These are phyloP conservation scores for Cordyceps javanica DNA, from an alignment of 2,329 filamentous ascomycete genomes.

Conservation along the genomic window DNA sequence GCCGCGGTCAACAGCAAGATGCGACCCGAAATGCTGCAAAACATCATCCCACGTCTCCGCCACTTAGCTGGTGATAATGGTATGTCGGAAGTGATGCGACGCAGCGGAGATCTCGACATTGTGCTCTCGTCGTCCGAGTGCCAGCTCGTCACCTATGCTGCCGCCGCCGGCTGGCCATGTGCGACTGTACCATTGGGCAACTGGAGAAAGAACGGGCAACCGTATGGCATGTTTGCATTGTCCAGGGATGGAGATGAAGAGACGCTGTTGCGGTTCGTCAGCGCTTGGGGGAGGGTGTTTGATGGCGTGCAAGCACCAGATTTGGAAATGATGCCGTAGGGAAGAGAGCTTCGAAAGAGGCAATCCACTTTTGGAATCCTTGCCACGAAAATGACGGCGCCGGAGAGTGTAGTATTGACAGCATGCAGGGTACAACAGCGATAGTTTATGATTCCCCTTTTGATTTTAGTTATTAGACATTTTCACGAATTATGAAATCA, in stretches of 20 bases:
- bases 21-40: neutral
- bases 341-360: neutral
- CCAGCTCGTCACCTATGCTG: neutral
- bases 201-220: slow-evolving; percentile 7
- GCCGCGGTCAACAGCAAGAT: neutral
- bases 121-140: slow-evolving; percentile 5
- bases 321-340: slow-evolving; percentile 4
- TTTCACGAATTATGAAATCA: neutral
- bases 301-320: neutral
- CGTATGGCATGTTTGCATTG: slow-evolving; percentile 8
- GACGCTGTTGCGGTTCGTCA: neutral
- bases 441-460: neutral
- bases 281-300: neutral
- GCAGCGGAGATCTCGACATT: neutral
- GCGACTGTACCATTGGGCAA: neutral
- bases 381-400: neutral
- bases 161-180: slow-evolving; percentile 2
- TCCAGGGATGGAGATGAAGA: neutral
- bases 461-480: neutral
- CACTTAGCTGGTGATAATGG: neutral
- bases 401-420: neutral
- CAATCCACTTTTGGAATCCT: neutral
- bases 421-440: neutral
- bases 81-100: neutral
- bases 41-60: neutral